phyloP scores from a whole-genome alignment of 2,329 filamentous ascomycete genomes.

The Alternaria atra region DNA sequence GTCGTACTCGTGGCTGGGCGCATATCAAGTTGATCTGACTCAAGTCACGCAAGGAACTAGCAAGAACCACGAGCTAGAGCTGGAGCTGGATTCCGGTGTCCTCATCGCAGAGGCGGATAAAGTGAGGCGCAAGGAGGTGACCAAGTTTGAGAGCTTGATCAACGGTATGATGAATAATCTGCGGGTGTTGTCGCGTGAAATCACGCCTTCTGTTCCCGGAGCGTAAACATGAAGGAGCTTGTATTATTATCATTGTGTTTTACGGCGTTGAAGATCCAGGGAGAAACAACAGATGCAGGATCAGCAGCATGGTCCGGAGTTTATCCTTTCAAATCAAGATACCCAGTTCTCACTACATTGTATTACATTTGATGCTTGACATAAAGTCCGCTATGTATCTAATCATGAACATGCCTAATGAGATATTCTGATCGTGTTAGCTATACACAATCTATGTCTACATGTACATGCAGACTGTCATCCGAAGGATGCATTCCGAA shows the following conservation, averaged over 20 bases:
- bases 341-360: slow-evolving; percentile 35
- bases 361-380: slow-evolving; percentile 8
- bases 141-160: slow-evolving; percentile 68
- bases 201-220: slow-evolving; percentile 29
- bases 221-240: slow-evolving; percentile 2
- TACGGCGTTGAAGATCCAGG: not conserved
- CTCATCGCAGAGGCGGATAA: slow-evolving; percentile 72
- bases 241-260: slow-evolving; percentile 21
- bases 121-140: slow-evolving; percentile 60
- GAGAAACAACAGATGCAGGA: not conserved
- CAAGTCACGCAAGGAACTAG: slow-evolving; percentile 73
- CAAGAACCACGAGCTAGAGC: slow-evolving; percentile 83
- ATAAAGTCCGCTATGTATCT: not conserved
- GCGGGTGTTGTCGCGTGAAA: slow-evolving; percentile 47
- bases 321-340: slow-evolving; percentile 40
- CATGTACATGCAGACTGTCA: not conserved
- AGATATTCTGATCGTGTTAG: not conserved
- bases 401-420: not conserved
- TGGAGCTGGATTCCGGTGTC: slow-evolving; percentile 73
- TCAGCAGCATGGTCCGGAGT: slow-evolving; percentile 34
- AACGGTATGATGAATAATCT: slow-evolving; percentile 77
- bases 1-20: slow-evolving; percentile 83
- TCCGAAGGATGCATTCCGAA: not conserved
- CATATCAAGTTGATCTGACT: slow-evolving; percentile 89
- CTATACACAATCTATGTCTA: not conserved